Conservation (phyloP, 208 protist species). For the Trypanosoma lewisi region DNA sequence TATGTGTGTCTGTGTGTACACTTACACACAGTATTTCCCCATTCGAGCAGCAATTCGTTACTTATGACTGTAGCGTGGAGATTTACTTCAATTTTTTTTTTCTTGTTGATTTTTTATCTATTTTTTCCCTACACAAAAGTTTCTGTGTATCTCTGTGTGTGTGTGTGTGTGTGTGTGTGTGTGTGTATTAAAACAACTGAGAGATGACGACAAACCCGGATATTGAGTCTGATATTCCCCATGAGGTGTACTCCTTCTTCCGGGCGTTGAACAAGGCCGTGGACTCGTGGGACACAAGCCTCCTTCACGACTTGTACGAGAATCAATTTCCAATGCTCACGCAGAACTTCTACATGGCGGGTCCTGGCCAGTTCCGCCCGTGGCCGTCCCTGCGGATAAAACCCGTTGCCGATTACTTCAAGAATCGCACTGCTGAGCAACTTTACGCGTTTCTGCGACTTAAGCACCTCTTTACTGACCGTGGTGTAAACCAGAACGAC, state of each 20-base stretch:
- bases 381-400: slow-evolving; percentile 71
- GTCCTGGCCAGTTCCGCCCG: slow-evolving; percentile 59
- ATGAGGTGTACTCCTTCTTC: slow-evolving; percentile 80
- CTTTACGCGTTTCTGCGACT: slow-evolving; percentile 86
- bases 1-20: no score
- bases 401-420: slow-evolving; percentile 62
- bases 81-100: slow-evolving; percentile 5
- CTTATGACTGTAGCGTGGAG: no score
- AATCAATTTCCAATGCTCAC: slow-evolving; percentile 69
- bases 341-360: slow-evolving; percentile 71
- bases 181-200: slow-evolving; percentile 3
- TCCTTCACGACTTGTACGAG: slow-evolving; percentile 83
- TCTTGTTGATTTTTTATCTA: slow-evolving; percentile 4
- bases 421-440: slow-evolving; percentile 61
- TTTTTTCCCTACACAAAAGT: no score
- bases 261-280: slow-evolving; percentile 69
- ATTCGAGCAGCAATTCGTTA: no score
- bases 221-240: slow-evolving; percentile 86
- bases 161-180: no score
- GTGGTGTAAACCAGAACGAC: slow-evolving; percentile 45
- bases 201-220: slow-evolving; percentile 87
- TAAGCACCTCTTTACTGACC: slow-evolving; percentile 85
- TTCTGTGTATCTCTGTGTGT: no score
- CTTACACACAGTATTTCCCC: no score
- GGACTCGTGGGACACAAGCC: slow-evolving; percentile 53